These are phyloP conservation scores for Plantago coronopus DNA, from an alignment of 305 asterid genomes.

Conservation along the genomic window DNA sequence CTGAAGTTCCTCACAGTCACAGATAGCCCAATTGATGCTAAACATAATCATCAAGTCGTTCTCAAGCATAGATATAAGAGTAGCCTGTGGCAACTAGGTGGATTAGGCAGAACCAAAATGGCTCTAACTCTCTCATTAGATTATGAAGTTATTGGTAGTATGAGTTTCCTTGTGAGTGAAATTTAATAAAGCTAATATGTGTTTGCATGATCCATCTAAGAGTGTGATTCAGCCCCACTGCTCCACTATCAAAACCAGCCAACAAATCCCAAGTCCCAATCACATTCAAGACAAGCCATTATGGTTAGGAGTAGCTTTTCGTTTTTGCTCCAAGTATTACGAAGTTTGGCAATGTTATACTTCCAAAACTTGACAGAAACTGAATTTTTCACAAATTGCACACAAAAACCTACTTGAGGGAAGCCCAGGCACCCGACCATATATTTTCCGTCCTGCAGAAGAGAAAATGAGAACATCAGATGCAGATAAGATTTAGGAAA, in stretches of 20 bases:
- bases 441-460: conserved; percentile 92
- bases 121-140: conserved; percentile 1
- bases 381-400: conserved; percentile 10
- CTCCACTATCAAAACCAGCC: conserved; percentile 2
- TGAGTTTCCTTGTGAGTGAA: neutral
- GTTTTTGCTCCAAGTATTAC: conserved; percentile 15
- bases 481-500: conserved; percentile 10
- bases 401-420: conserved; percentile 66
- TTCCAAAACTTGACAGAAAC: conserved; percentile 16
- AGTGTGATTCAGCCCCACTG: conserved; percentile 1
- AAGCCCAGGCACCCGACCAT: conserved; percentile 98
- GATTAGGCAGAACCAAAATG: conserved; percentile 6
- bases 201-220: neutral
- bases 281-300: neutral
- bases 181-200: neutral
- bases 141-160: neutral
- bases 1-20: too few species aligned
- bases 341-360: conserved; percentile 9
- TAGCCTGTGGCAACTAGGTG: conserved; percentile 4
- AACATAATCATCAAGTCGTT: too few species aligned
- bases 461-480: conserved; percentile 24
- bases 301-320: conserved; percentile 5
- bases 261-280: conserved; percentile 5
- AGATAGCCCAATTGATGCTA: too few species aligned
- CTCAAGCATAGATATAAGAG: conserved; percentile 5